Evolutionary conservation across 805 yeast species (phyloP).

Genomic region (Candida sakaeoensis): DNA sequence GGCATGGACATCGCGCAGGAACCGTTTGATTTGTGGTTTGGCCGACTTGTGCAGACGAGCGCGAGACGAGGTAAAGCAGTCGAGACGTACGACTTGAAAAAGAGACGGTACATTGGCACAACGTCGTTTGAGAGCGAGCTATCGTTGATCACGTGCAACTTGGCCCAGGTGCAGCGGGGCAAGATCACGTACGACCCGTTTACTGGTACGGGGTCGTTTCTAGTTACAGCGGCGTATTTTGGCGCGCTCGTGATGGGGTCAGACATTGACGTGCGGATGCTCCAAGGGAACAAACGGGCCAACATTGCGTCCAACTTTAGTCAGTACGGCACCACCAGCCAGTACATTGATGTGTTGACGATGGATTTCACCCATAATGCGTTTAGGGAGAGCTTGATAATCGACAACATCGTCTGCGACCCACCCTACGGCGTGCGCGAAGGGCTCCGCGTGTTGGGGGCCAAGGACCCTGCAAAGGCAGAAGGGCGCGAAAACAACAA

Average conservation of each 20-base stretch:
- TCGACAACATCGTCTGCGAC: constrained; percentile 88
- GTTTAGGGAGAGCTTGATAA: constrained; percentile 52
- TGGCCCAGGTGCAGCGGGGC: constrained; percentile 68
- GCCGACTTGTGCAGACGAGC: constrained; percentile 62
- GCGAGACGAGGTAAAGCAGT: constrained; percentile 61
- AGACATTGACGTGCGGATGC: constrained; percentile 80
- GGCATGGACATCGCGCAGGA: constrained; percentile 44
- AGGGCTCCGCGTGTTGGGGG: constrained; percentile 90
- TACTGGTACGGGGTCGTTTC: constrained; percentile 93
- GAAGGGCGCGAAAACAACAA: constrained; percentile 68
- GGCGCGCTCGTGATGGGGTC: constrained; percentile 83
- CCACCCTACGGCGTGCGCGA: constrained; percentile 98
- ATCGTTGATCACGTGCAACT: constrained; percentile 80
- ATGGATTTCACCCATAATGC: constrained; percentile 96
- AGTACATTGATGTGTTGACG: constrained; percentile 71
- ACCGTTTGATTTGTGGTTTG: constrained; percentile 68
- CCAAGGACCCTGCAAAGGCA: constrained; percentile 61
- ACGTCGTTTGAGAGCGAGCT: constrained; percentile 96
- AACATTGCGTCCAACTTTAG: constrained; percentile 64
- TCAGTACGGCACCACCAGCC: constrained; percentile 58
- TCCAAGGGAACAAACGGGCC: constrained; percentile 63
- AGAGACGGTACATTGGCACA: constrained; percentile 87
- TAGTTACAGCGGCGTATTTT: constrained; percentile 81
- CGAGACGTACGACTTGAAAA: constrained; percentile 77
- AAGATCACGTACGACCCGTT: constrained; percentile 87